Conservation (phyloP, 2,329 filamentous ascomycete genomes). For the Dothideomycetes sp. region DNA sequence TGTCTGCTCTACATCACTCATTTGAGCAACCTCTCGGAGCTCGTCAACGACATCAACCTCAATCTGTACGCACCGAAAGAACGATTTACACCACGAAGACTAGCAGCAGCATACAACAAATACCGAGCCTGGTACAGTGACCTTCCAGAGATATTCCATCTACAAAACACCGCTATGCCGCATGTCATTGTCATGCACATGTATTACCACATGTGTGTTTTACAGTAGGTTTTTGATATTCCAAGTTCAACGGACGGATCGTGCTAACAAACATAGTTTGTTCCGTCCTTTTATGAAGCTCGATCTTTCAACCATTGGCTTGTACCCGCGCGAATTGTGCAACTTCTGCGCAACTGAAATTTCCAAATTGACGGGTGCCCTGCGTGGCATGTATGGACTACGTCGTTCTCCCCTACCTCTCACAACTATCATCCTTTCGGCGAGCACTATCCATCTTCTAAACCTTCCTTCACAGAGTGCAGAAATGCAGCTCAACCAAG, state of each 20-base stretch:
- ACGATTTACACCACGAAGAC: constrained; percentile 53
- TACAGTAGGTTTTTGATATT: constrained; percentile 66
- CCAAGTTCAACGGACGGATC: constrained; percentile 36
- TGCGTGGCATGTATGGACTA: constrained; percentile 36
- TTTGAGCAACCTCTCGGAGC: constrained; percentile 63
- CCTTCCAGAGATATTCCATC: constrained; percentile 54
- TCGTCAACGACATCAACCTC: constrained; percentile 62
- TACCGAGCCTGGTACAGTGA: constrained; percentile 64
- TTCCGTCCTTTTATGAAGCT: constrained; percentile 66
- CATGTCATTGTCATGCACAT: constrained; percentile 56
- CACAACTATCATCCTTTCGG: constrained; percentile 33
- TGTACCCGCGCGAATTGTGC: constrained; percentile 58
- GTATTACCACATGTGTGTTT: constrained; percentile 27
- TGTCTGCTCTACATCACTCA: constrained; percentile 34
- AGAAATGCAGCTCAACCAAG: constrained; percentile 32
- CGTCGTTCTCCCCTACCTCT: constrained; percentile 32
- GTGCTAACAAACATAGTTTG: constrained; percentile 43
- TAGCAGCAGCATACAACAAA: constrained; percentile 56
- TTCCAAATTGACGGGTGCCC: constrained; percentile 32
- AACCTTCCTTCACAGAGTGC: constrained; percentile 32
- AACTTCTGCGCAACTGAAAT: constrained; percentile 39
- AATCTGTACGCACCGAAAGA: constrained; percentile 62
- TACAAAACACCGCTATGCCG: constrained; percentile 62
- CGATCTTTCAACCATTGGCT: constrained; percentile 45
- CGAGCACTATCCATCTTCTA: constrained; percentile 36